Evolutionary conservation across 495 filamentous ascomycete genomes (phyloP), one percentile per base, ranked within the genome.

Genomic region (Aspergillus wentii): DNA sequence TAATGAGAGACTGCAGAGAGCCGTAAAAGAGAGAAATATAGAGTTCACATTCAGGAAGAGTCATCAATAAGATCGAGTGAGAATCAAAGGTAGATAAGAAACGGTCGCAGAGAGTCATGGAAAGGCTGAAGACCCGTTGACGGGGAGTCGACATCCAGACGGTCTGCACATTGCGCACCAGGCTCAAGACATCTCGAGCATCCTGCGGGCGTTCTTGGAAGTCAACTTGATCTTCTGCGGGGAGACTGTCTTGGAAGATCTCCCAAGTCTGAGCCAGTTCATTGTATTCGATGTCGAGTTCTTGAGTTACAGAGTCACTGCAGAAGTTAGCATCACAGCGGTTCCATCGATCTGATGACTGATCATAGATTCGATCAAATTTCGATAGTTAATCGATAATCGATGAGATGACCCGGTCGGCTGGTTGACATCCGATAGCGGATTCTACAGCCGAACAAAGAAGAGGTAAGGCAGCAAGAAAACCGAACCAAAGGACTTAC

Each of bases 1-100:
- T 69, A 22, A 74, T 58, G 16, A 71, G 48, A 5, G 64, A 66
- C 35, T 73, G 65, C 10, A 75, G 48, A 1, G 59, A 61, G 3
- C 67, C 63, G 35, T 65, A 69, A 19, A 75, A 68, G 3, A 72
- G 52, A 15, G 68, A 66, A 20, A 52, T 47, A 43, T 67, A 69
- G 20, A 54, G 45, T 21, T 58, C 54, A 19, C 52, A 38, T 33
- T 61, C 56, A 7, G 68, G 63, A 14, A 75, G 49, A 14, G 55
- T 37, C 15, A 54, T 43, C 17, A 72, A 52, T 5, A 69, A 43
- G 3, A 37, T 33, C 11, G 46, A 47, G 48, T 75, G 70, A 1
- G 55, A 52, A 21, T 63, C 49, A 14, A 73, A 14, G 10, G 65
- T 64, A 7, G 46, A 45, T 13, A 66, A 46, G 35, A 73, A 61